Evolutionary conservation across 1,284 basidiomycete genomes (phyloP), one percentile per base, ranked within the genome.

Genomic region (Ganoderma lingzhi): DNA sequence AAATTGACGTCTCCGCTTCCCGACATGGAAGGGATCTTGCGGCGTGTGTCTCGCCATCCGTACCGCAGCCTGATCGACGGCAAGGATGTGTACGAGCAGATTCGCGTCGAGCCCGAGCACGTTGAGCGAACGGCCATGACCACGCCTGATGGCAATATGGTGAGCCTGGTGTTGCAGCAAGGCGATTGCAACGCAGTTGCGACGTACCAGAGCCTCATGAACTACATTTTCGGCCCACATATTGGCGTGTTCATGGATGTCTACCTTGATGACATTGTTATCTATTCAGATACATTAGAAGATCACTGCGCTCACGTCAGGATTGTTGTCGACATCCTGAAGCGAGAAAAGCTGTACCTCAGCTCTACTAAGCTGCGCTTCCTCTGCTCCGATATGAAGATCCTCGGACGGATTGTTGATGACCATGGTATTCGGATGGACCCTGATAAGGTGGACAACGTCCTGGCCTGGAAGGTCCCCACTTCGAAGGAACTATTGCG

Each of bases 141-240:
- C 1, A 59, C 64, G 1, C 64, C 79, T 3, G 76, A 81, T 67
- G 81, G 82, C 1, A 81, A 73, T 0, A 81, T 82, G 78, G 75
- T 76, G 4, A 81, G 80, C 65, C 53, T 76, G 3, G 80, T 83
- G 0, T 70, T 83, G 62, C 81, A 82, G 55, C 75, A 76, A 42
- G 81, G 82, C 0, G 79, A 83, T 59, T 81, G 79, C 41, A 83
- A 83, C 69, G 79, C 76, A 3, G 56, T 66, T 0, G 77, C 80
- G 0, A 82, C 79, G 0, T 82, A 78, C 71, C 80, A 82, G 69
- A 60, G 75, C 19, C 61, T 80, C 0, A 81, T 82, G 80, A 81
- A 75, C 41, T 63, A 76, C 63, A 73, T 81, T 0, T 81, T 81
- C 53, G 71, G 64, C 14, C 70, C 73, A 0, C 71, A 75, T 60